Conservation (phyloP, 371 early-diverging fungal species). For the Haplosporangium sp. region DNA sequence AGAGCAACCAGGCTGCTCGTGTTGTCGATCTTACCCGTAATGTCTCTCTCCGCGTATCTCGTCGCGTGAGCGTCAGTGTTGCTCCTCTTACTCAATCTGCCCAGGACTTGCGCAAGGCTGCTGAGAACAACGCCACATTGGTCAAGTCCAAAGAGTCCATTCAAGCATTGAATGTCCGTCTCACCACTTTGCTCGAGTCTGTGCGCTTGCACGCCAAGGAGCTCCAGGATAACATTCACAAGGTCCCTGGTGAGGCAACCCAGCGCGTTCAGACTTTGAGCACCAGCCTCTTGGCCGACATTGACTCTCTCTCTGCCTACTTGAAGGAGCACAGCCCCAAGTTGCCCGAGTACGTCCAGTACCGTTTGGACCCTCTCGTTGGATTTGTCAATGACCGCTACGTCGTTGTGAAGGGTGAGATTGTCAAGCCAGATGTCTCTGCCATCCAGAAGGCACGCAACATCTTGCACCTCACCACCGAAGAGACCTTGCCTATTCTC, state of each 20-base stretch:
- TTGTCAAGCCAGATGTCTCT: conserved; percentile 59
- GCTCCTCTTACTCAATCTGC: conserved; percentile 44
- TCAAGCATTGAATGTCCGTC: conserved; percentile 47
- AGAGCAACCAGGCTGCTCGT: conserved; percentile 53
- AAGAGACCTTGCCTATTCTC: conserved; percentile 64
- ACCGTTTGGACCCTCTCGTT: conserved; percentile 61
- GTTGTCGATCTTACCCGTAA: conserved; percentile 52
- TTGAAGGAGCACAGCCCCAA: conserved; percentile 59
- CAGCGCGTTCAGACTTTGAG: conserved; percentile 40
- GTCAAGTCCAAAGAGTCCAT: conserved; percentile 54
- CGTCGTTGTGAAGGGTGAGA: conserved; percentile 58
- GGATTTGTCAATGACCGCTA: conserved; percentile 66
- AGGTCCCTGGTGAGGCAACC: conserved; percentile 37
- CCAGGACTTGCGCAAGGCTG: conserved; percentile 38
- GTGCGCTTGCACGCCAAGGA: conserved; percentile 48
- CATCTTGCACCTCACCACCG: conserved; percentile 63
- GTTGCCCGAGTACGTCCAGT: conserved; percentile 64
- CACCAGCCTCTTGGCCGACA: conserved; percentile 52
- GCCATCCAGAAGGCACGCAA: conserved; percentile 68
- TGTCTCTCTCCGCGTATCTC: conserved; percentile 50
- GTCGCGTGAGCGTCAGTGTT: conserved; percentile 41
- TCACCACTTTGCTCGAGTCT: conserved; percentile 37
- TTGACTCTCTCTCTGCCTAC: conserved; percentile 60
- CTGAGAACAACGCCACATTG: conserved; percentile 43
- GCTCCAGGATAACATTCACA: conserved; percentile 49